These are phyloP conservation scores for Santalum album DNA, from an alignment of 164 flowering plant species.

Conservation along the genomic window DNA sequence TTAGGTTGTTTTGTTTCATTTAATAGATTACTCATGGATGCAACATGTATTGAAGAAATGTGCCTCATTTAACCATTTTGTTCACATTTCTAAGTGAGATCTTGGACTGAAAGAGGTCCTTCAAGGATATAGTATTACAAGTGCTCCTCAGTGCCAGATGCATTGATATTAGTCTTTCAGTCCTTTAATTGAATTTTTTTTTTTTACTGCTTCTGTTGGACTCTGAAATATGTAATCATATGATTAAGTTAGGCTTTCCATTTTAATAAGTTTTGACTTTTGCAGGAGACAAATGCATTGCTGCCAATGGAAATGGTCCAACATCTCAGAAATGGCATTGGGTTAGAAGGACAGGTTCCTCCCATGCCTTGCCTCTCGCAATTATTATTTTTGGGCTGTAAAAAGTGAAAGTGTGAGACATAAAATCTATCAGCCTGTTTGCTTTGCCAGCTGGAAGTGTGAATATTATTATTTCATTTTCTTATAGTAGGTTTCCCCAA, in stretches of 20 bases:
- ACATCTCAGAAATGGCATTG: constrained; percentile 67
- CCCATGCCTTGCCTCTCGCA: not conserved
- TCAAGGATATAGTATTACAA: not conserved
- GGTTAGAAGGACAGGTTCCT: constrained; percentile 78
- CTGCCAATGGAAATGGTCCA: constrained; percentile 74
- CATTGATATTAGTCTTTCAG: not conserved
- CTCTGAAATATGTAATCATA: constrained; percentile 2
- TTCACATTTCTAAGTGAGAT: not conserved
- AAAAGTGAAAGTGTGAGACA: not conserved
- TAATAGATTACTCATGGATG: no score
- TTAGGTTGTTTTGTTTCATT: no score
- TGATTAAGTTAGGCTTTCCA: not conserved
- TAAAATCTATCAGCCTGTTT: not conserved
- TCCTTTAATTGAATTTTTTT: no score
- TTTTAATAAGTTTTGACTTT: constrained; percentile 7
- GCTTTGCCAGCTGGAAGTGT: not conserved
- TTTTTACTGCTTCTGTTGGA: not conserved
- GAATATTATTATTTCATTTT: no score
- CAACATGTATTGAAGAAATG: no score
- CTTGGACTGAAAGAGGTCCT: not conserved
- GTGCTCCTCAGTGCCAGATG: not conserved
- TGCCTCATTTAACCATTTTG: no score
- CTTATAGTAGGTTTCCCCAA: no score
- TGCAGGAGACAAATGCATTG: constrained; percentile 54
- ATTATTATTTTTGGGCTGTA: not conserved